phyloP scores from a whole-genome alignment of 805 yeast genomes.

The Lipomyces japonicus region DNA sequence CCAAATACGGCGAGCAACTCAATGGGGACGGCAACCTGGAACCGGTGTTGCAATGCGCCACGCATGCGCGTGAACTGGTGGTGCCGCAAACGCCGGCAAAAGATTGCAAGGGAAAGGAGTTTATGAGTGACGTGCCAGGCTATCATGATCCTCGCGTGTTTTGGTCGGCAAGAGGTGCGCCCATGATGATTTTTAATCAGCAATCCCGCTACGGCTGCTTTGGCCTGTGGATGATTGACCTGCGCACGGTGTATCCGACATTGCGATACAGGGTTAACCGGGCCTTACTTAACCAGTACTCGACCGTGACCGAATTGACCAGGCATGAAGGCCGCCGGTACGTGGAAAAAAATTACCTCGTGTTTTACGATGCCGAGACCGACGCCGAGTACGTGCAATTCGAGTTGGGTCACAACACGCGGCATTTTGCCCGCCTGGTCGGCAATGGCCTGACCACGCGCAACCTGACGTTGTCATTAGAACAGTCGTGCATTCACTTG shows the following conservation, averaged over 20 bases:
- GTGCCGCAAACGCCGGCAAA: slow-evolving; percentile 27
- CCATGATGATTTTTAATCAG: slow-evolving; percentile 27
- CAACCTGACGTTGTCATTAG: slow-evolving; percentile 23
- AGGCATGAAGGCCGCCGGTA: slow-evolving; percentile 18
- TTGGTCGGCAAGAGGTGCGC: slow-evolving; percentile 27
- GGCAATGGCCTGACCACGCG: slow-evolving; percentile 26
- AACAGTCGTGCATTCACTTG: slow-evolving; percentile 13
- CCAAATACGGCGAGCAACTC: slow-evolving; percentile 16
- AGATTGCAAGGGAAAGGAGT: slow-evolving; percentile 18
- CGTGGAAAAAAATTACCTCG: slow-evolving; percentile 22
- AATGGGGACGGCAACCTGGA: slow-evolving; percentile 12
- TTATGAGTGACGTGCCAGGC: slow-evolving; percentile 25
- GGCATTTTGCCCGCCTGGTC: slow-evolving; percentile 24
- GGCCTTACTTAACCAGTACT: slow-evolving; percentile 18
- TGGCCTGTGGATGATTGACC: slow-evolving; percentile 26
- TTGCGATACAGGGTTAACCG: slow-evolving; percentile 23
- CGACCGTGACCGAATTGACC: slow-evolving; percentile 25
- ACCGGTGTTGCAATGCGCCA: slow-evolving; percentile 18
- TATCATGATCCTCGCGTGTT: slow-evolving; percentile 26
- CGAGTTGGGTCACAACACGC: slow-evolving; percentile 16
- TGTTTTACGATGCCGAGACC: slow-evolving; percentile 20
- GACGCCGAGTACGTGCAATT: slow-evolving; percentile 20
- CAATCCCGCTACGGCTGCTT: slow-evolving; percentile 28
- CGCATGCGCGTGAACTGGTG: slow-evolving; percentile 14
- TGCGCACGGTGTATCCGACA: slow-evolving; percentile 25